phyloP scores from a whole-genome alignment of 805 yeast species.

The Candida jianshihensis region DNA sequence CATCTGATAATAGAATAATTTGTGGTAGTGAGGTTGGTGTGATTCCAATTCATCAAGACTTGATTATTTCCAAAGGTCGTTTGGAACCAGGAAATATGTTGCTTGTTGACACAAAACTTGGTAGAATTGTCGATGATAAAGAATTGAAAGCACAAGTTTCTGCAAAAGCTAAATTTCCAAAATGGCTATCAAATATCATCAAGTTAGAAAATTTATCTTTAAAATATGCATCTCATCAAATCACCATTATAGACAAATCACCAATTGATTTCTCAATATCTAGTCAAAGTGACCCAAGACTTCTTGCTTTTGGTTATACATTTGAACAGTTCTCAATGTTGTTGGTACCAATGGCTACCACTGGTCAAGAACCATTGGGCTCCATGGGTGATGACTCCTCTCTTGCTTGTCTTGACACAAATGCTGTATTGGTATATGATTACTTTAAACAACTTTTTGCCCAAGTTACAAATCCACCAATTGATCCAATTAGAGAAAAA shows the following conservation, averaged over 20 bases:
- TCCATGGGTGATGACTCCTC: constrained; percentile 99
- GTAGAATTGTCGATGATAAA: constrained; percentile 88
- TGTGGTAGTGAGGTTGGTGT: constrained; percentile 99
- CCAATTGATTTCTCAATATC: constrained; percentile 24
- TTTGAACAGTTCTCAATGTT: constrained; percentile 81
- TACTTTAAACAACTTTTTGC: constrained; percentile 96
- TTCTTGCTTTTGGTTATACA: constrained; percentile 88
- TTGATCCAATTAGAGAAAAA: constrained; percentile 94
- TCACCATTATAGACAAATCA: constrained; percentile 12
- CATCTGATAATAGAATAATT: constrained; percentile 90
- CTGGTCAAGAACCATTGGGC: constrained; percentile 91
- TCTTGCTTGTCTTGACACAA: constrained; percentile 87
- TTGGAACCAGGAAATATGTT: constrained; percentile 95
- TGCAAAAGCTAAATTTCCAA: constrained; percentile 80
- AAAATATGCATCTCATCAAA: constrained; percentile 36
- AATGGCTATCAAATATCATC: constrained; percentile 87
- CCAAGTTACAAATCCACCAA: constrained; percentile 98
- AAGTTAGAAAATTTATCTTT: constrained; percentile 68
- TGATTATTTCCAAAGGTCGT: constrained; percentile 84
- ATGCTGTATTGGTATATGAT: constrained; percentile 85
- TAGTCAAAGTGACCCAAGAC: constrained; percentile 73
- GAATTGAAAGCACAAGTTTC: constrained; percentile 79
- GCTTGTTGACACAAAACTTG: constrained; percentile 88
- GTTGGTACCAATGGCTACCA: constrained; percentile 87
- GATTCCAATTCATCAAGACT: constrained; percentile 77